phyloP scores from a whole-genome alignment of 78 protist species.

The Dictyostelium firmibasis region DNA sequence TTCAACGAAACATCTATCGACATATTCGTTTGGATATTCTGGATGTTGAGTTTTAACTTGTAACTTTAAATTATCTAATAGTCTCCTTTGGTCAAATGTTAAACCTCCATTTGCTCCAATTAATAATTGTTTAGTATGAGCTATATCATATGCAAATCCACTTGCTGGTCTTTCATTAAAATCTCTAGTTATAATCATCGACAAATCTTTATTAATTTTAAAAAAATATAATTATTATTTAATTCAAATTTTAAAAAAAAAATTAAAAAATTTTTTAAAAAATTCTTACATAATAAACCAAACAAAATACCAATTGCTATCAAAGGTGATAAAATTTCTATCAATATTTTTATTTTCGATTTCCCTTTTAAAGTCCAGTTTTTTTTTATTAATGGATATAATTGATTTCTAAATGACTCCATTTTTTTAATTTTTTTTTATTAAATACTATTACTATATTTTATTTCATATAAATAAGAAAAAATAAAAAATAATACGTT shows the following conservation, averaged over 20 bases:
- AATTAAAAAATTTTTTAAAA: background rate
- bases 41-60: background rate
- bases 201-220: background rate
- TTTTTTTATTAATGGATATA: conserved; percentile 5
- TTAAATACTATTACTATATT: no score
- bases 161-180: background rate
- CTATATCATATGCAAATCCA: background rate
- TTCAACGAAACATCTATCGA: background rate
- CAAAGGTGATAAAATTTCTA: background rate
- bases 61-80: background rate
- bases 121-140: background rate
- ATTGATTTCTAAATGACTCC: background rate
- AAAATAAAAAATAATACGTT: no score
- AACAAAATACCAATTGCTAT: background rate
- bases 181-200: background rate
- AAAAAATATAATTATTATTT: background rate
- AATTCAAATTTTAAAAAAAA: background rate
- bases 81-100: background rate
- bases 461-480: no score
- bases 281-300: conserved; percentile 28
- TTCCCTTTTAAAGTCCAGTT: conserved; percentile 24
- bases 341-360: background rate
- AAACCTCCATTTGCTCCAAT: background rate
- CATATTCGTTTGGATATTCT: background rate
- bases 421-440: background rate